Conservation (phyloP, 805 yeast species). For the Candida pseudofarinosa region DNA sequence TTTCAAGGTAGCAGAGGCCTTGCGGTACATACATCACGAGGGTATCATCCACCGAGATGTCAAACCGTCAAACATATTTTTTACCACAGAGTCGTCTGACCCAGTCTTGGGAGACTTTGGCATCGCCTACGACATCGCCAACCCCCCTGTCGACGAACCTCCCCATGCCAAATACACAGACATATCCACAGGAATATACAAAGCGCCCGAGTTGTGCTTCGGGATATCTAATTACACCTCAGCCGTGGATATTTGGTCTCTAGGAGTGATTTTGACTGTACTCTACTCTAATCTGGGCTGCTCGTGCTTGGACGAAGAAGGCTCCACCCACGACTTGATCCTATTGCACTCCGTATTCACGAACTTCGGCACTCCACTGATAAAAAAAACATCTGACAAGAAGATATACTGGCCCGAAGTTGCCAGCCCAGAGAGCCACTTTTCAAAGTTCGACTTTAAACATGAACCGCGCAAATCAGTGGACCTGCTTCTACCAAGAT, state of each 20-base stretch:
- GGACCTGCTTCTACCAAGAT: conserved; percentile 9
- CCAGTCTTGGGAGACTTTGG: conserved; percentile 65
- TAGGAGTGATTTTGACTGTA: conserved; percentile 59
- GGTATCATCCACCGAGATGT: conserved; percentile 40
- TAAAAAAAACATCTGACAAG: conserved; percentile 8
- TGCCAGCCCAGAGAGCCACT: conserved; percentile 23
- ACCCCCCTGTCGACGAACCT: conserved; percentile 36
- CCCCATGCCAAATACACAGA: conserved; percentile 42
- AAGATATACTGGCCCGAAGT: conserved; percentile 36
- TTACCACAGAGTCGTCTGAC: conserved; percentile 16
- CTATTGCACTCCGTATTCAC: conserved; percentile 52
- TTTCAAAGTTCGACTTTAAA: conserved; percentile 22
- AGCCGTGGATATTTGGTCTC: conserved; percentile 68
- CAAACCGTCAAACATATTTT: conserved; percentile 35
- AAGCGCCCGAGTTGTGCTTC: conserved; percentile 71
- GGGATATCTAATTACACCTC: conserved; percentile 51
- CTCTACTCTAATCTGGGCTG: conserved; percentile 35
- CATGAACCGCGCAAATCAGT: conserved; percentile 5
- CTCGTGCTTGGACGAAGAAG: conserved; percentile 34
- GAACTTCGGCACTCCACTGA: conserved; percentile 62
- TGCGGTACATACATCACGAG: conserved; percentile 24
- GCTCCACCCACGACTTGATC: conserved; percentile 47
- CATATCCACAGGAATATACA: conserved; percentile 63
- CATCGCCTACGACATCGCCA: conserved; percentile 28
- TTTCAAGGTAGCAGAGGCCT: conserved; percentile 17